Evolutionary conservation across 2,329 filamentous ascomycete genomes (phyloP), one percentile per base, ranked within the genome.

Genomic region (Fusarium caatingaense): DNA sequence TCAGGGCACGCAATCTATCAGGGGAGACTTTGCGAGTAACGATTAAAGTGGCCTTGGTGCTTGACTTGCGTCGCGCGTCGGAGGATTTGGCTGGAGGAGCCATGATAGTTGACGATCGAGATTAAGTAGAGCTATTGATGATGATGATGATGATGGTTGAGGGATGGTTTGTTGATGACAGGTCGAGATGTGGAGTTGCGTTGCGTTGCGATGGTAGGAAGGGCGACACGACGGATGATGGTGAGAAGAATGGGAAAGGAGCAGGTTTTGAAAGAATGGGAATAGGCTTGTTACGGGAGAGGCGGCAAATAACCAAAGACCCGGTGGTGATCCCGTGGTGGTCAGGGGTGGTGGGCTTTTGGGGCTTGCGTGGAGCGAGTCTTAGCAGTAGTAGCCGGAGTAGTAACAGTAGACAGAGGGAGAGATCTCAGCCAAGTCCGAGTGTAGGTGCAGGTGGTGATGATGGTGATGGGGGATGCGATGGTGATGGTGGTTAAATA

Each of bases 1-100:
- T 70, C 53, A 89, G 80, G 53, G 83, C 82, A 71, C 84, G 84
- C 55, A 91, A 81, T 67, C 80, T 82, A 20, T 82, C 76, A 44
- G 87, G 79, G 23, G 84, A 74, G 50, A 90, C 81, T 72, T 83
- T 86, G 57, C 91, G 78, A 10, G 83, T 89, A 74, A 90, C 78
- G 64, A 89, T 62, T 53, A 83, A 73, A 34, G 61, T 72, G 21
- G 75, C 57, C 68, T 81, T 81, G 74, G 73, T 72, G 62, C 76
- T 77, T 27, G 80, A 81, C 69, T 81, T 82, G 71, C 80, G 79
- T 66, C 80, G 79, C 60, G 72, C 76, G 55, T 81, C 78, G 55
- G 72, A 58, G 46, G 76, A 71, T 65, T 80, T 80, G 73, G 68
- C 72, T 58, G 72, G 62, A 50, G 80, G 78, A 69, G 79, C 76